Conservation (phyloP, 1,284 basidiomycete species). For the Melampsora abietis-canadensis region DNA sequence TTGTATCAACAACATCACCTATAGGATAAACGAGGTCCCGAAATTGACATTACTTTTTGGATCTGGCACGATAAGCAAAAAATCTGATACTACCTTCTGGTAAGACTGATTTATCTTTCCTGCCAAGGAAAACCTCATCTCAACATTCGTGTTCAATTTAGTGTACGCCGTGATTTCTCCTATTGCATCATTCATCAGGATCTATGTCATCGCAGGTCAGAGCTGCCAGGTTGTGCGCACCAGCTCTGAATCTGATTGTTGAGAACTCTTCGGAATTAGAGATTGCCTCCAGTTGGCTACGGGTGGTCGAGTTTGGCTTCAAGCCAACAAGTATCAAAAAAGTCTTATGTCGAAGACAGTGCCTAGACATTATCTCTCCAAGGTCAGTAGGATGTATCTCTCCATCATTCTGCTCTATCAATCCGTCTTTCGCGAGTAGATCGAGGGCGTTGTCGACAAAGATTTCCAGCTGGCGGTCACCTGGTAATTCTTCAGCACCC, state of each 20-base stretch:
- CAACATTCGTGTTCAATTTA: conserved; percentile 25
- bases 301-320: conserved; percentile 22
- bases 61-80: too few relatives aligned
- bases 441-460: conserved; percentile 22
- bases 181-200: background rate
- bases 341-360: conserved; percentile 33
- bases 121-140: conserved; percentile 21
- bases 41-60: too few relatives aligned
- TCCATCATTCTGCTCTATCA: conserved; percentile 30
- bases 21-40: background rate
- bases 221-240: background rate
- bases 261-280: conserved; percentile 40
- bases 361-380: conserved; percentile 42
- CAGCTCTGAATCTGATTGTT: conserved; percentile 28
- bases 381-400: conserved; percentile 32
- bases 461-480: conserved; percentile 17
- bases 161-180: conserved; percentile 34
- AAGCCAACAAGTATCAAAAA: conserved; percentile 24
- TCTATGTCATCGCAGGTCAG: too few relatives aligned
- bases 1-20: conserved; percentile 41
- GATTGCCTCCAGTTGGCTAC: conserved; percentile 25
- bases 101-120: conserved; percentile 36
- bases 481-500: conserved; percentile 13
- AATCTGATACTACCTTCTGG: conserved; percentile 25
- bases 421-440: conserved; percentile 20